phyloP scores from a whole-genome alignment of 2,329 filamentous ascomycete genomes.

The Akanthomyces lecanii region DNA sequence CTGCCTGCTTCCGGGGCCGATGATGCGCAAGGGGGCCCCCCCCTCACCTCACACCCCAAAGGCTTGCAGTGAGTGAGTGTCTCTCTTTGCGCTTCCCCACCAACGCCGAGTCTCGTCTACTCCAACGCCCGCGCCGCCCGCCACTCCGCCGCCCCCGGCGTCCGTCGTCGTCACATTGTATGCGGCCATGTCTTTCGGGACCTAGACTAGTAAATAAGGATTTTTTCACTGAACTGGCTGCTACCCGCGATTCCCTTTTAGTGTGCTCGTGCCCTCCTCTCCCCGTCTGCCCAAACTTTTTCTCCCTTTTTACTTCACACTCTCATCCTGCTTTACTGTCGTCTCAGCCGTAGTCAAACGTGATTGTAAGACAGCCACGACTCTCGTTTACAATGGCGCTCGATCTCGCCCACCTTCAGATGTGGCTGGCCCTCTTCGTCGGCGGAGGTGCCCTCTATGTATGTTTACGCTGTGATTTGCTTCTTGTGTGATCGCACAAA shows the following conservation, averaged over 20 bases:
- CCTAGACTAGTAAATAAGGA: background rate
- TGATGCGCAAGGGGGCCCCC: background rate
- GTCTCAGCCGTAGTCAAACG: background rate
- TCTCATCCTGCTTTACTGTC: background rate
- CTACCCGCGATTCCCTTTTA: conserved; percentile 3
- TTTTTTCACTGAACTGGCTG: background rate
- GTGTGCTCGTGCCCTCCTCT: conserved; percentile 8
- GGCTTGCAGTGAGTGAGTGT: too few species aligned
- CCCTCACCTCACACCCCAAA: background rate
- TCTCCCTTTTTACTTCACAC: background rate
- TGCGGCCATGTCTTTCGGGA: conserved; percentile 6
- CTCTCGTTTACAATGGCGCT: conserved; percentile 25
- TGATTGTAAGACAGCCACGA: background rate
- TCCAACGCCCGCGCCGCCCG: conserved; percentile 5
- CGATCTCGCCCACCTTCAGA: conserved; percentile 33
- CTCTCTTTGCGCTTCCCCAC: background rate
- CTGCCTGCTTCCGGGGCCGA: background rate
- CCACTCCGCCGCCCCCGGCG: conserved; percentile 2
- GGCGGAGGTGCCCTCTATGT: conserved; percentile 39
- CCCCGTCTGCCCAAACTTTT: background rate
- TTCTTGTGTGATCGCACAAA: too few species aligned
- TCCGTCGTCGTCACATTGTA: background rate
- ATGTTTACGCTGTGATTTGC: conserved; percentile 23
- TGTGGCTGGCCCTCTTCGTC: conserved; percentile 38
- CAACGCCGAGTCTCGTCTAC: conserved; percentile 1